These are phyloP conservation scores for Sporothrix globosa DNA, from an alignment of 2,329 filamentous ascomycete species.

Conservation along the genomic window DNA sequence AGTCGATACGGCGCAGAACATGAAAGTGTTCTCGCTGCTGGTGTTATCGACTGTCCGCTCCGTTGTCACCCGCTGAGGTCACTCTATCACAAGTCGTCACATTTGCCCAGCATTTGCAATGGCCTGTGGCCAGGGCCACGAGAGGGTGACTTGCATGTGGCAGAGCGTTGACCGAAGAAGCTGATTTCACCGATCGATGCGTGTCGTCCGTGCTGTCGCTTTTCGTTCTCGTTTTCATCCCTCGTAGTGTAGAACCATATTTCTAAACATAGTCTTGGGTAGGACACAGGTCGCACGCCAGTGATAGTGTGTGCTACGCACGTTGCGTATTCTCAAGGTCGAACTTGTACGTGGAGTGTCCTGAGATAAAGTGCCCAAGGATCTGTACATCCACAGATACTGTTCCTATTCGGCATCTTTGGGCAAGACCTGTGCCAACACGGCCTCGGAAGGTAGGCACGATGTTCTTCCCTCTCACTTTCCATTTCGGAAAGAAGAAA, in stretches of 20 bases:
- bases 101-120: not conserved
- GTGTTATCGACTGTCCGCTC: not conserved
- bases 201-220: not conserved
- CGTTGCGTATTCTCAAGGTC: not conserved
- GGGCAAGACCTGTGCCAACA: not conserved
- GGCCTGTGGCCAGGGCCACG: not conserved
- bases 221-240: not conserved
- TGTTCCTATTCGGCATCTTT: not conserved
- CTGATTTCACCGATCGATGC: slow-evolving; percentile 6
- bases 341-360: too few relatives aligned
- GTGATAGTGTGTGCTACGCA: not conserved
- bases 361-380: not conserved
- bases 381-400: not conserved
- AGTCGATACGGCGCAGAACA: not conserved
- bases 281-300: not conserved
- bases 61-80: slow-evolving; percentile 11
- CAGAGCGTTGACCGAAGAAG: slow-evolving; percentile 4
- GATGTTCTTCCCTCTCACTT: not conserved
- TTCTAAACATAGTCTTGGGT: slow-evolving; percentile 25
- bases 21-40: not conserved
- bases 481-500: slow-evolving; percentile 22
- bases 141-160: slow-evolving; percentile 12
- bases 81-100: not conserved
- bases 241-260: not conserved
- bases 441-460: not conserved